These are phyloP conservation scores for Angomonas desouzai DNA, from an alignment of 208 protist genomes.

Conservation along the genomic window DNA sequence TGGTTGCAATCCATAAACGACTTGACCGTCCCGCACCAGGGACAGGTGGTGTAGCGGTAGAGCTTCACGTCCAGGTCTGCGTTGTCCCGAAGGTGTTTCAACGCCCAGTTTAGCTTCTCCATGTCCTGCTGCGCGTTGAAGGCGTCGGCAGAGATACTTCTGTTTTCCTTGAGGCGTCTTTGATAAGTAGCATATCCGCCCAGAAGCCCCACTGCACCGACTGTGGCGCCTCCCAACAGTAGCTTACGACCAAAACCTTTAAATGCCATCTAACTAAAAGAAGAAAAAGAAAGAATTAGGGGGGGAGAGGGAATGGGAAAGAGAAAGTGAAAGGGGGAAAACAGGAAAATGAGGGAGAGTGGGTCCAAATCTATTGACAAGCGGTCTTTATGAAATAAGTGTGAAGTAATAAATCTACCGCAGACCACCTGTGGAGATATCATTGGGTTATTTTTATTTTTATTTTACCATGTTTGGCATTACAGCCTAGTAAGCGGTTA, in stretches of 20 bases:
- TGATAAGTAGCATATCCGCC: slow-evolving; percentile 72
- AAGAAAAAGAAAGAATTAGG: slow-evolving; percentile 17
- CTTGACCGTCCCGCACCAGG: slow-evolving; percentile 88
- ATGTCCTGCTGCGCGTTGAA: slow-evolving; percentile 77
- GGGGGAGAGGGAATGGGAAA: slow-evolving; percentile 1
- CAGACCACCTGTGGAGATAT: too few relatives aligned
- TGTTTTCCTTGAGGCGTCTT: slow-evolving; percentile 72
- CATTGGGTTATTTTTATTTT: too few relatives aligned
- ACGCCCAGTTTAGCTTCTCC: slow-evolving; percentile 37
- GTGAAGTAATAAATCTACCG: too few relatives aligned
- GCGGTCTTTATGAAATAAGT: too few relatives aligned
- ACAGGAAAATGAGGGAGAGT: neutral
- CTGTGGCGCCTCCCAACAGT: neutral
- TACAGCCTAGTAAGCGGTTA: neutral
- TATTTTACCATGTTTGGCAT: neutral
- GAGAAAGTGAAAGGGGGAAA: neutral
- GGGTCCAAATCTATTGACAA: too few relatives aligned
- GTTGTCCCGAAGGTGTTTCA: slow-evolving; percentile 47
- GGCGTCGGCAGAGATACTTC: slow-evolving; percentile 59
- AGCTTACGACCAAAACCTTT: neutral
- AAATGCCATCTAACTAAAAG: slow-evolving; percentile 16
- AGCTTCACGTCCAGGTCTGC: slow-evolving; percentile 39
- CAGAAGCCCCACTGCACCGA: neutral
- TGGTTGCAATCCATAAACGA: slow-evolving; percentile 81
- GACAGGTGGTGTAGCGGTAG: slow-evolving; percentile 88